Evolutionary conservation across 1,284 basidiomycete genomes (phyloP), one percentile per base, ranked within the genome.

Genomic region (Trichosporon sp.): DNA sequence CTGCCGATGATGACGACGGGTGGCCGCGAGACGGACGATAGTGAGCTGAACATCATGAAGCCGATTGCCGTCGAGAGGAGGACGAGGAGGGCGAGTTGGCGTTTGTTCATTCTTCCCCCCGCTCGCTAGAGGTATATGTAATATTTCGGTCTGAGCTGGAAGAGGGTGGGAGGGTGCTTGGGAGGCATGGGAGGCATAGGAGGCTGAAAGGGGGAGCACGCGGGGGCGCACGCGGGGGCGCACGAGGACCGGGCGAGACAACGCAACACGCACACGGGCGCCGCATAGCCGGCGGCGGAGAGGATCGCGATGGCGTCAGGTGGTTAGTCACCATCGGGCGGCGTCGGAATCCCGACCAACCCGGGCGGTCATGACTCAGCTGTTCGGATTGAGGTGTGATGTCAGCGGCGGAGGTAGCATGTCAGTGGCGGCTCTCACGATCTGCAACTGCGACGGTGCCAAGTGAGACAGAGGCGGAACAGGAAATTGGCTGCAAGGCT

Each of bases 1-100:
- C 68, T 65, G 31, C 72, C 72, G 48, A 73, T 61, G 48, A 73
- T 68, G 68, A 73, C 66, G 37, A 73, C 70, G 21, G 67, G 66
- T 8, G 59, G 59, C 2, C 40, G 35, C 21, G 70, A 14, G 51
- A 16, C 59, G 59, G 59, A 16, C 11, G 59, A 37, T 16, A 63
- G 59, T 4, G 7, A n/a, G 31, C 14, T 14, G 32, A 37, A n/a
- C 59, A 63, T 63, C 59, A 63, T 63, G 16, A 35, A 63, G 14
- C 59, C 59, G 59, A 51, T 54, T 8, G n/a, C 31, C 11, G 54
- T 51, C 11, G 48, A 4, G 7, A 38, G 48, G 2, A 12, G 2
- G 10, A 38, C 6, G n/a, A 65, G 37, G 7, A 65, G 64, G 7
- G n/a, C 2, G 37, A 66, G 51, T 67, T 37, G 48, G n/a, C 35